A percentile compares a stretch with the other conserved stretches of the same genome.
These are phyloP conservation scores for Rhizopogon roseolus DNA, from an alignment of 768 basidiomycete genomes.

Conservation along the genomic window DNA sequence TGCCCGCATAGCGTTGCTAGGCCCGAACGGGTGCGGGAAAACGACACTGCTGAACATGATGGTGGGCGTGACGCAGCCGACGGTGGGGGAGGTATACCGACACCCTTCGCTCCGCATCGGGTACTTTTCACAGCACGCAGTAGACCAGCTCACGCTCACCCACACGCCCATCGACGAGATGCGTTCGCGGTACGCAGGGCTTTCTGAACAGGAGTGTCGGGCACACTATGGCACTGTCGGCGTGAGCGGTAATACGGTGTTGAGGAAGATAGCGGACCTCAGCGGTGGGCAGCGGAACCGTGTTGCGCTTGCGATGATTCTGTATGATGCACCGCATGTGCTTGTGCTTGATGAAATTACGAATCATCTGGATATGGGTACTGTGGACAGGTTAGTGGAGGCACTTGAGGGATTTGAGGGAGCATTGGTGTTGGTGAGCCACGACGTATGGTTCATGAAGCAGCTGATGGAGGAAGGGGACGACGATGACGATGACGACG, in stretches of 20 bases:
- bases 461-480: slow-evolving; percentile 17
- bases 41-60: slow-evolving; percentile 49
- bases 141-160: slow-evolving; percentile 40
- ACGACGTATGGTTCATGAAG: slow-evolving; percentile 42
- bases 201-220: slow-evolving; percentile 28
- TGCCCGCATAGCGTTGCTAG: slow-evolving; percentile 37
- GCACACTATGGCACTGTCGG: slow-evolving; percentile 8
- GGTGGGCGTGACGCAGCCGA: slow-evolving; percentile 35
- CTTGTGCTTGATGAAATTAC: slow-evolving; percentile 59
- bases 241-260: slow-evolving; percentile 6
- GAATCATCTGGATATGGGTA: slow-evolving; percentile 62
- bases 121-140: slow-evolving; percentile 59
- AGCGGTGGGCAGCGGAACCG: slow-evolving; percentile 25
- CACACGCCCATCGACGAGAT: slow-evolving; percentile 20
- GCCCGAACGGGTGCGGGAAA: slow-evolving; percentile 32
- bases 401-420: slow-evolving; percentile 49
- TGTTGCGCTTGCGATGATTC: slow-evolving; percentile 50
- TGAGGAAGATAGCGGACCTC: slow-evolving; percentile 19
- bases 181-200: slow-evolving; percentile 20
- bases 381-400: slow-evolving; percentile 49
- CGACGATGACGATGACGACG: slow-evolving; percentile 15
- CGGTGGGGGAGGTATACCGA: slow-evolving; percentile 41
- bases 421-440: slow-evolving; percentile 59
- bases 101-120: slow-evolving; percentile 54
- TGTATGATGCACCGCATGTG: slow-evolving; percentile 49